Evolutionary conservation across 345 rosid genomes (phyloP).

Genomic region (Syzygium aqueum): DNA sequence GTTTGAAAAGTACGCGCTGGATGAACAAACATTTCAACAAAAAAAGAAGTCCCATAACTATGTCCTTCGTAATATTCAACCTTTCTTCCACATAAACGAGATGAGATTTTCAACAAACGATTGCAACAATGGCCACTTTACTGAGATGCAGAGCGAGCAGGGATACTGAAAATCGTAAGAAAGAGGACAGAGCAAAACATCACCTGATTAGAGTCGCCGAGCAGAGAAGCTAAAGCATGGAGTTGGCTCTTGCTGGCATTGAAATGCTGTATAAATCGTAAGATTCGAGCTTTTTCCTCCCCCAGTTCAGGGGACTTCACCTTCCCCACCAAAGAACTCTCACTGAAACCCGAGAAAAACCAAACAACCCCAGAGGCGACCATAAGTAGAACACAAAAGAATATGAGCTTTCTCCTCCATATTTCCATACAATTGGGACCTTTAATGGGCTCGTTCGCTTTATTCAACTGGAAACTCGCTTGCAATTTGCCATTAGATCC

Average conservation of each 20-base stretch:
- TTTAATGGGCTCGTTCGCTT: conserved; percentile 25
- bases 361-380: conserved; percentile 24
- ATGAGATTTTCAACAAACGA: not conserved
- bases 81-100: not conserved
- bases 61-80: not conserved
- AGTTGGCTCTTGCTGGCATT: conserved; percentile 61
- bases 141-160: conserved; percentile 1
- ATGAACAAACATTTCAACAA: not conserved
- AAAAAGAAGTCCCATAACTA: not conserved
- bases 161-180: not conserved
- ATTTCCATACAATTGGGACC: conserved; percentile 18
- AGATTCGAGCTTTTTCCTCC: conserved; percentile 37
- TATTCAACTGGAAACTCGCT: conserved; percentile 28
- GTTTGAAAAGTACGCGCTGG: not conserved
- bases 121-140: not conserved
- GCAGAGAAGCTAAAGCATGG: conserved; percentile 48
- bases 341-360: conserved; percentile 20
- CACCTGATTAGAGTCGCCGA: conserved; percentile 65
- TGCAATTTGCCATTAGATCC: conserved; percentile 28
- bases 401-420: conserved; percentile 33
- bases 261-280: conserved; percentile 25
- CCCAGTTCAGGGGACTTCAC: conserved; percentile 10
- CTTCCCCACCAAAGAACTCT: conserved; percentile 7
- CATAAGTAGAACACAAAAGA: conserved; percentile 30
- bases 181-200: conserved; percentile 1